Base-by-base conservation (phyloP, 2,329 filamentous ascomycete genomes). In the Teratosphaeriaceae sp. region DNA sequence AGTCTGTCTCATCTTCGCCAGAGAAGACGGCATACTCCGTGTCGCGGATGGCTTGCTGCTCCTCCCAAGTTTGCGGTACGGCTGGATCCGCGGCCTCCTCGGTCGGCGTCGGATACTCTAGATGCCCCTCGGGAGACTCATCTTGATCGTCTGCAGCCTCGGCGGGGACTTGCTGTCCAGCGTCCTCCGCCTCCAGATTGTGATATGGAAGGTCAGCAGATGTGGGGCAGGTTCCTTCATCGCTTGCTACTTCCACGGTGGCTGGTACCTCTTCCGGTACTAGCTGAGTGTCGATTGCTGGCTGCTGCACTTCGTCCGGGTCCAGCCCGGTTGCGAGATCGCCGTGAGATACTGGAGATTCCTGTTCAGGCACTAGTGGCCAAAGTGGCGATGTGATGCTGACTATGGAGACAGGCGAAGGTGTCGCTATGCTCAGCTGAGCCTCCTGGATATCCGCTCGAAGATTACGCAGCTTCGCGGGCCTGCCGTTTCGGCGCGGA, bases 1-100 rank as follows among this genome's bases (percentile, higher is more conserved):
- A 52, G 11, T 47, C 47, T 1, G 37, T 42, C 9, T 20, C 22
- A 4, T 19, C 38, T 27, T 44, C 47, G 15, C 8, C 29, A 6
- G 27, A 12, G n/a, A 48, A 42, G 2, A 16, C 12, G 6, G 42
- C 15, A 12, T 51, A 51, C 11, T 2, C 16, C n/a, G 16, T 18
- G 11, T 43, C 35, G 3, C 42, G 39, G 4, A 47, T 18, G 3
- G 26, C 21, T 16, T 45, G 42, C 11, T 40, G 18, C 5, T 20
- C 19, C 24, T 27, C n/a, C n/a, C n/a, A n/a, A n/a, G n/a, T n/a
- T n/a, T n/a, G n/a, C n/a, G n/a, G n/a, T n/a, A n/a, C n/a, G n/a
- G n/a, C n/a, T n/a, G n/a, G n/a, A n/a, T n/a, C n/a, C n/a, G n/a
- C n/a, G n/a, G n/a, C n/a, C n/a, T n/a, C n/a, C n/a, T n/a, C n/a